These are phyloP conservation scores for Arabidopsis hybrid DNA, from an alignment of 441 rosid genomes.

Conservation along the genomic window DNA sequence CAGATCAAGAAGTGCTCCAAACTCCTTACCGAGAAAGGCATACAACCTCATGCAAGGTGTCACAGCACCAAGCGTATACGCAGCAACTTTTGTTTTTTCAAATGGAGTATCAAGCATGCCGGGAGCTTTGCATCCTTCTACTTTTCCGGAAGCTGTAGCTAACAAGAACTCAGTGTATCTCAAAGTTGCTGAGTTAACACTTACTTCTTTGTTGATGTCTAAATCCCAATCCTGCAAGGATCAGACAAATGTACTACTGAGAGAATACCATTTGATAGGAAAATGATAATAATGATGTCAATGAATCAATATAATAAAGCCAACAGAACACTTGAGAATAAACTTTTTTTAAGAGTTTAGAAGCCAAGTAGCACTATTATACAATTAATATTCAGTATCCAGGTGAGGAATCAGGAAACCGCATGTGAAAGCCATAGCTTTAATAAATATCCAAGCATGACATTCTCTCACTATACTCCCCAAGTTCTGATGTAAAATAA, in stretches of 20 bases:
- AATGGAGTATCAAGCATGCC: constrained; percentile 94
- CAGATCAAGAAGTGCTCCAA: constrained; percentile 56
- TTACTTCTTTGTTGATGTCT: constrained; percentile 59
- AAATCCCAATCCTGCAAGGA: constrained; percentile 83
- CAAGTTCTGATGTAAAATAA: constrained; percentile 13
- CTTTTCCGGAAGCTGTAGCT: constrained; percentile 94
- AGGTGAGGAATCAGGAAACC: not conserved
- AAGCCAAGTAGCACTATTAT: not conserved
- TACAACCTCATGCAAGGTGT: constrained; percentile 94
- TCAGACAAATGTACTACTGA: constrained; percentile 17
- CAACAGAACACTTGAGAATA: not conserved
- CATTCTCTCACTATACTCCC: constrained; percentile 11
- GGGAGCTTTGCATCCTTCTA: constrained; percentile 89
- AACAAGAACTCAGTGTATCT: constrained; percentile 87
- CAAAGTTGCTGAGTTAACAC: constrained; percentile 68
- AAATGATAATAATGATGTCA: constrained; percentile 5
- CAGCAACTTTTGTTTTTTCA: constrained; percentile 94
- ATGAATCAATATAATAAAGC: constrained; percentile 1
- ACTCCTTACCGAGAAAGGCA: constrained; percentile 82
- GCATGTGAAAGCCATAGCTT: constrained; percentile 11
- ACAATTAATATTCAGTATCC: not conserved
- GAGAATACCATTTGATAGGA: constrained; percentile 10
- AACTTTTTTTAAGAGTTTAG: not conserved
- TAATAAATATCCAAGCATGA: constrained; percentile 3
- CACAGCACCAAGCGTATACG: constrained; percentile 91